These are phyloP conservation scores for Crataegus laevigata DNA, from an alignment of 306 rosid species.

Conservation along the genomic window DNA sequence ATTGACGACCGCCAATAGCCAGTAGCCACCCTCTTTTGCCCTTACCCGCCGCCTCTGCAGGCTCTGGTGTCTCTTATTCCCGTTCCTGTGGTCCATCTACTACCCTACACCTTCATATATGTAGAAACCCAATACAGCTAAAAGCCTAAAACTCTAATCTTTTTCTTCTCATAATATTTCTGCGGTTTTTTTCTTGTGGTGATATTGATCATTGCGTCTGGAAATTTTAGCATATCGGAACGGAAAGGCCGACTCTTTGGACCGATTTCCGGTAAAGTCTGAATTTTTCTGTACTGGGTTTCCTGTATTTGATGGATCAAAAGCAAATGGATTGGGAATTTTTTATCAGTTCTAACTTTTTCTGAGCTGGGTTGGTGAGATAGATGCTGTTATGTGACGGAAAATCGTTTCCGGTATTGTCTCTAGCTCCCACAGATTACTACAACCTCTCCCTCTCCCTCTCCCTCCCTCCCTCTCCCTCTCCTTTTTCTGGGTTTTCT, in stretches of 20 bases:
- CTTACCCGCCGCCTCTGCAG: slow-evolving; percentile 15
- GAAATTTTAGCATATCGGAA: neutral
- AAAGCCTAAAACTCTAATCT: neutral
- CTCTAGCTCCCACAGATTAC: slow-evolving; percentile 9
- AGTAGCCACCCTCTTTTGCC: neutral
- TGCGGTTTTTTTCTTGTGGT: neutral
- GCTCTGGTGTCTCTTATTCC: neutral
- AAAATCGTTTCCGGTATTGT: neutral
- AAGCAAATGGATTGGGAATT: neutral
- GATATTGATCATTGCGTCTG: neutral
- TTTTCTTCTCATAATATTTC: neutral
- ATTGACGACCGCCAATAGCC: slow-evolving; percentile 28
- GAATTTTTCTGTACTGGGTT: neutral
- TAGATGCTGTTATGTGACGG: neutral
- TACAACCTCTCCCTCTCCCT: neutral
- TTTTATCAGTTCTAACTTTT: neutral
- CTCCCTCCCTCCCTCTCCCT: neutral
- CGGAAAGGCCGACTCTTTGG: neutral
- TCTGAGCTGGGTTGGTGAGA: neutral
- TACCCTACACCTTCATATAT: neutral
- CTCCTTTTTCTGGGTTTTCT: slow-evolving; percentile 1
- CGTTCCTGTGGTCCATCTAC: slow-evolving; percentile 9
- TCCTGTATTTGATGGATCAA: neutral
- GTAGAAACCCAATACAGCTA: neutral
- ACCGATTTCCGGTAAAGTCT: neutral